Conservation (phyloP, 1,284 basidiomycete genomes). For the Ustilago nuda region DNA sequence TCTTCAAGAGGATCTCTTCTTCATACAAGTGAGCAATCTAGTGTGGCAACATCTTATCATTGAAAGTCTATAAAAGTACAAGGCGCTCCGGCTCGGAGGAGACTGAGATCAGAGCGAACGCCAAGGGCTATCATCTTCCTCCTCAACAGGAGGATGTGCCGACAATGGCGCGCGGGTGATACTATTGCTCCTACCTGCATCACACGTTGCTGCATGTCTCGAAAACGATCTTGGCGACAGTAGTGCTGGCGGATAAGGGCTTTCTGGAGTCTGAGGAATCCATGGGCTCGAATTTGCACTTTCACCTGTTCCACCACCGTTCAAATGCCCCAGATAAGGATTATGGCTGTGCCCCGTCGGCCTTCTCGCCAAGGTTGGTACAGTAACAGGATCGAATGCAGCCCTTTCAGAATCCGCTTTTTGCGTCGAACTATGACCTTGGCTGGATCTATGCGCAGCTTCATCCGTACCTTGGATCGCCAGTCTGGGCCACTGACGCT, state of each 20-base stretch:
- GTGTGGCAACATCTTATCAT: neutral
- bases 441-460: slow-evolving; percentile 5
- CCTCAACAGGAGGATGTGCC: neutral
- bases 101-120: neutral
- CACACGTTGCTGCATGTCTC: neutral
- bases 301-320: neutral
- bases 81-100: neutral
- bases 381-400: slow-evolving; percentile 8
- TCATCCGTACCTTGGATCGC: slow-evolving; percentile 10
- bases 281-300: slow-evolving; percentile 16
- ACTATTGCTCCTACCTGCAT: slow-evolving; percentile 3
- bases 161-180: neutral
- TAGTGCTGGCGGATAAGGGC: slow-evolving; percentile 20
- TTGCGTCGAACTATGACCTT: slow-evolving; percentile 14
- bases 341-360: neutral
- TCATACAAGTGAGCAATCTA: neutral
- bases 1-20: neutral
- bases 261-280: slow-evolving; percentile 38
- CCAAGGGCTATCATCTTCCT: slow-evolving; percentile 17
- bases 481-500: slow-evolving; percentile 24
- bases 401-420: slow-evolving; percentile 12
- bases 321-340: slow-evolving; percentile 2
- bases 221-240: slow-evolving; percentile 24
- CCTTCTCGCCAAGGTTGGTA: slow-evolving; percentile 12
- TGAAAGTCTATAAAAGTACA: slow-evolving; percentile 5